These are phyloP conservation scores for Pyracantha coccinea DNA, from an alignment of 331 rosid species.

Conservation along the genomic window DNA sequence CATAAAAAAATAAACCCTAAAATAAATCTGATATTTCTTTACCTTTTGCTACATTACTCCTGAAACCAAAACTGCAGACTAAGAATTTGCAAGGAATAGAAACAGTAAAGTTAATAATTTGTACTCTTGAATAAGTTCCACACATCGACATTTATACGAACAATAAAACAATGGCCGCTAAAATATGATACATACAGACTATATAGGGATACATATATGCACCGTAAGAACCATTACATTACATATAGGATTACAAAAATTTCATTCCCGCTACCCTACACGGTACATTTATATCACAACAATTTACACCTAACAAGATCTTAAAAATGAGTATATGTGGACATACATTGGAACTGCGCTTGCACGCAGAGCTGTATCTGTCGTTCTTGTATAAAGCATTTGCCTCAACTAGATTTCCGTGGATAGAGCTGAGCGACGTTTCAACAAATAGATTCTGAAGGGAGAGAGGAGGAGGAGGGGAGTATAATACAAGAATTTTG, in stretches of 20 bases:
- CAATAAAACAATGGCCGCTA: neutral
- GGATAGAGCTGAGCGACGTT: neutral
- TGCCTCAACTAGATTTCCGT: conserved; percentile 9
- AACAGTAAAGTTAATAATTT: neutral
- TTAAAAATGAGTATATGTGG: conserved; percentile 7
- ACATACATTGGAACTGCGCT: conserved; percentile 31
- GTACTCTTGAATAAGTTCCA: neutral
- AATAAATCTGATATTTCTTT: neutral
- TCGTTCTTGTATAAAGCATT: conserved; percentile 20
- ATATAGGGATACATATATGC: conserved; percentile 8
- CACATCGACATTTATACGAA: neutral
- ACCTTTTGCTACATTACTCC: neutral
- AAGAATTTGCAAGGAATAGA: neutral
- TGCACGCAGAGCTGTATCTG: conserved; percentile 24
- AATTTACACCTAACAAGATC: conserved; percentile 47
- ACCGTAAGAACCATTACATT: conserved; percentile 22
- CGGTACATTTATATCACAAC: conserved; percentile 32
- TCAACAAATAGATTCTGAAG: neutral
- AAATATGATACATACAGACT: neutral
- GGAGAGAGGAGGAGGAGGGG: neutral
- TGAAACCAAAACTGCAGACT: neutral
- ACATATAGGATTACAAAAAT: conserved; percentile 41
- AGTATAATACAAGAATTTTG: conserved; percentile 33
- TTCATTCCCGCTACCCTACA: conserved; percentile 26
- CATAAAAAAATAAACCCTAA: too few relatives aligned